Evolutionary conservation across 2,329 filamentous ascomycete species (phyloP).

Genomic region (Penicillium sp.): DNA sequence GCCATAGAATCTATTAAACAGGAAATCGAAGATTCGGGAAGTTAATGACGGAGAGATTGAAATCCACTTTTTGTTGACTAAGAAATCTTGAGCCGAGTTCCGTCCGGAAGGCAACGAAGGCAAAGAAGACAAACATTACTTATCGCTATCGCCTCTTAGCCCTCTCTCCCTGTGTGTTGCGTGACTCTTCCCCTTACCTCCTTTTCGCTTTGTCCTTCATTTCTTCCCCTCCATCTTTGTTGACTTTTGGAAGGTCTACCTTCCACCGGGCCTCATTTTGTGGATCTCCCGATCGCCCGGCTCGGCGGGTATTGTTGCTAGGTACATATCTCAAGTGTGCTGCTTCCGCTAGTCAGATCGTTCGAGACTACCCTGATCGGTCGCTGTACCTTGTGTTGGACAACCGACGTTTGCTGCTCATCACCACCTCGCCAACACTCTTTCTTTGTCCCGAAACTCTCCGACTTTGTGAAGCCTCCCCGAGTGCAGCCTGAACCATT

Average conservation of each 20-base stretch:
- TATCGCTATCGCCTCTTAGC: slow-evolving; percentile 16
- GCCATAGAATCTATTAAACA: slow-evolving; percentile 3
- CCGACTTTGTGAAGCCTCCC: neutral
- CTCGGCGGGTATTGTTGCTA: slow-evolving; percentile 18
- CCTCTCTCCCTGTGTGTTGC: slow-evolving; percentile 3
- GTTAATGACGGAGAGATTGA: neutral
- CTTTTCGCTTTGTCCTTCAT: slow-evolving; percentile 2
- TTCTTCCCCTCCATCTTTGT: neutral
- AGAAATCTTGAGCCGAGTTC: neutral
- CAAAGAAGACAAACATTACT: slow-evolving; percentile 24
- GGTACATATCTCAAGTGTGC: slow-evolving; percentile 11
- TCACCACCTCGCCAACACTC: neutral
- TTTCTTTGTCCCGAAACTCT: slow-evolving; percentile 12
- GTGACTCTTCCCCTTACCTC: slow-evolving; percentile 6
- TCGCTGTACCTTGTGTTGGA: slow-evolving; percentile 11
- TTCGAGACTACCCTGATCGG: slow-evolving; percentile 7
- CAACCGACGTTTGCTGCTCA: slow-evolving; percentile 3
- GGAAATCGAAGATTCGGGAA: neutral
- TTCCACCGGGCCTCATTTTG: neutral
- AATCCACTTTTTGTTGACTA: neutral
- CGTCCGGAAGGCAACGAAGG: slow-evolving; percentile 12
- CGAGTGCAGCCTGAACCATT: neutral
- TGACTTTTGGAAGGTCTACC: neutral
- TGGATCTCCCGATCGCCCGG: neutral
- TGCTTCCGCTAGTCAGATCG: slow-evolving; percentile 13